Evolutionary conservation across 768 basidiomycete species (phyloP), one percentile per base, ranked within the genome.

Genomic region (Naematelia encephala): DNA sequence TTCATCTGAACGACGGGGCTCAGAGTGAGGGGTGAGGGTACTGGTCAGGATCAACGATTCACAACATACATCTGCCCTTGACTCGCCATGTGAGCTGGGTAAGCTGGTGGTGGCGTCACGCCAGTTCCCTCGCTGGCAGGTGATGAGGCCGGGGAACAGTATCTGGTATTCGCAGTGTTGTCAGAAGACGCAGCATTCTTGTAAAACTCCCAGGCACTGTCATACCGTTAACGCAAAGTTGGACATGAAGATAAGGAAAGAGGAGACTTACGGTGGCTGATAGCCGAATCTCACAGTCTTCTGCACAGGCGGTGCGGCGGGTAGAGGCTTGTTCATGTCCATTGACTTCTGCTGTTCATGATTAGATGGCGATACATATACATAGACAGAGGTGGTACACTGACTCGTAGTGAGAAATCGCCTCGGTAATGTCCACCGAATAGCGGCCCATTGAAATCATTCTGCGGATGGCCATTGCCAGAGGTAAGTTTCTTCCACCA

Each of bases 201-300:
- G 27, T 72, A 65, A 51, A 72, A 72, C 47, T 67, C 68, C 70
- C 70, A 72, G 5, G 67, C 63, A 4, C 70, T 72, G 54, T 2
- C 1, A n/a, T 51, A 26, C 56, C 46, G 39, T 57, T 5, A 3
- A 12, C 8, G 19, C 13, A 23, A 50, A 47, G 46, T 21, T 8
- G 46, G 8, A 27, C 11, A 14, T 23, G n/a, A 21, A 43, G n/a
- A 43, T 27, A 11, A 30, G 28, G 25, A 5, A 21, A 19, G 42
- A 68, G 29, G n/a, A 14, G 44, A 68, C 70, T 67, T 44, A 72
- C 70, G 70, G 70, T 44, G 70, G 70, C n/a, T 66, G 50, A 1
- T 29, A 19, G 0, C 63, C 65, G 46, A 67, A 72, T 23, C 63
- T 50, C 1, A 72, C 70, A 5, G 55, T 45, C 49, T 61, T 61